Conservation (phyloP, 1,284 basidiomycete genomes). For the Pholiota adiposa region DNA sequence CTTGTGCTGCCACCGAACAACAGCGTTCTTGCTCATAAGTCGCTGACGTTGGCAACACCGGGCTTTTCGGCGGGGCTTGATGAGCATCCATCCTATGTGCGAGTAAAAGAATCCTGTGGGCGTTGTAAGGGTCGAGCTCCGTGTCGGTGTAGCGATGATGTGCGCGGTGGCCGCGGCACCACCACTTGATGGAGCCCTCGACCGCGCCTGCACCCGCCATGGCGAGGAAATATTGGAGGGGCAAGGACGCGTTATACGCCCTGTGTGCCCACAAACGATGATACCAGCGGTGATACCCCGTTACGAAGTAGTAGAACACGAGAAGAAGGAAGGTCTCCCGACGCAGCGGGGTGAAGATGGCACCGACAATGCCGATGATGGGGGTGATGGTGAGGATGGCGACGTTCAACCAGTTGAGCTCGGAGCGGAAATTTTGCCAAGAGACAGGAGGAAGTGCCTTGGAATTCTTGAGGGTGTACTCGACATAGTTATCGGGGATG, state of each 20-base stretch:
- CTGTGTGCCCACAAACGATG: slow-evolving; percentile 94
- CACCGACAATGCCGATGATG: slow-evolving; percentile 70
- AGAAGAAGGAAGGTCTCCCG: slow-evolving; percentile 75
- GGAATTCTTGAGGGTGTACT: slow-evolving; percentile 78
- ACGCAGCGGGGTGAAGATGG: slow-evolving; percentile 60
- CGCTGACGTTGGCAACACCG: slow-evolving; percentile 88
- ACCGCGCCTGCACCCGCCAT: slow-evolving; percentile 85
- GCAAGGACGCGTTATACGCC: slow-evolving; percentile 85
- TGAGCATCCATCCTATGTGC: slow-evolving; percentile 92
- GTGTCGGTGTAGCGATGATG: slow-evolving; percentile 97
- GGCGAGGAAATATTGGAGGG: slow-evolving; percentile 81
- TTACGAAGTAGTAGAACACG: slow-evolving; percentile 84
- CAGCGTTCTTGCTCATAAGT: slow-evolving; percentile 76
- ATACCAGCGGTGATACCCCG: slow-evolving; percentile 86
- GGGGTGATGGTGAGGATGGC: slow-evolving; percentile 76
- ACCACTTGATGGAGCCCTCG: slow-evolving; percentile 93
- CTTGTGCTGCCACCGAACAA: slow-evolving; percentile 89
- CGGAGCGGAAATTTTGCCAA: slow-evolving; percentile 66
- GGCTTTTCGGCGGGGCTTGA: slow-evolving; percentile 89
- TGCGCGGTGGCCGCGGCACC: slow-evolving; percentile 92
- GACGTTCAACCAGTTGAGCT: slow-evolving; percentile 76
- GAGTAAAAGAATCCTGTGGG: slow-evolving; percentile 83
- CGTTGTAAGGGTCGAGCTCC: slow-evolving; percentile 93
- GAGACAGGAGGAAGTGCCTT: slow-evolving; percentile 80
- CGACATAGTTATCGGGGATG: slow-evolving; percentile 73